These are phyloP conservation scores for Vigna unguiculata DNA, from an alignment of 306 rosid genomes.

Conservation along the genomic window DNA sequence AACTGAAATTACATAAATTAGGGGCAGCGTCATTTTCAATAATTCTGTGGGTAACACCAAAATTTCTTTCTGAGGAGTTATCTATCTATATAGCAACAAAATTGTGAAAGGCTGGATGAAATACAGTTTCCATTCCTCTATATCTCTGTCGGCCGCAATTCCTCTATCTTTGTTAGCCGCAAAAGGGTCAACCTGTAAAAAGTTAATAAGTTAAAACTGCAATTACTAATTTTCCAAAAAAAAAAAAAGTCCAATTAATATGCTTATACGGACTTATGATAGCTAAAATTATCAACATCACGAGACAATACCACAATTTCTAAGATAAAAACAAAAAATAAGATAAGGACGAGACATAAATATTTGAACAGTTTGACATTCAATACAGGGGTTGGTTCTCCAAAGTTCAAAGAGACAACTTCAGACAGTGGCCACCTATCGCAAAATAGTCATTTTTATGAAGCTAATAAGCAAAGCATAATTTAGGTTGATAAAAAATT, in stretches of 20 bases:
- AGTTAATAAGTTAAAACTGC: constrained; percentile 34
- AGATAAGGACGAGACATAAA: background rate
- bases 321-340: background rate
- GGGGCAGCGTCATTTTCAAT: constrained; percentile 10
- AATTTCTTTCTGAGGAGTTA: constrained; percentile 16
- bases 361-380: constrained; percentile 2
- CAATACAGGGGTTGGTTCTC: background rate
- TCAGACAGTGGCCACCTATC: background rate
- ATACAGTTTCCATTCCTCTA: constrained; percentile 40
- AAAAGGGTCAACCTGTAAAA: constrained; percentile 31
- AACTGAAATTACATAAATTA: constrained; percentile 38
- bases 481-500: background rate
- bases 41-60: constrained; percentile 33
- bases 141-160: constrained; percentile 26
- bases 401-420: constrained; percentile 18
- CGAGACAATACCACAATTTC: constrained; percentile 1
- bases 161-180: constrained; percentile 41
- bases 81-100: constrained; percentile 39
- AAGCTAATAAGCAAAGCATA: constrained; percentile 12
- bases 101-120: constrained; percentile 27
- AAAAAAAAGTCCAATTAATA: constrained; percentile 3
- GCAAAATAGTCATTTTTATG: constrained; percentile 3
- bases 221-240: background rate
- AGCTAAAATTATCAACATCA: constrained; percentile 11
- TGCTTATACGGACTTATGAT: constrained; percentile 3